Evolutionary conservation across 2,329 filamentous ascomycete genomes (phyloP), one percentile per base, ranked within the genome.

Genomic region (Fusarium sp.): DNA sequence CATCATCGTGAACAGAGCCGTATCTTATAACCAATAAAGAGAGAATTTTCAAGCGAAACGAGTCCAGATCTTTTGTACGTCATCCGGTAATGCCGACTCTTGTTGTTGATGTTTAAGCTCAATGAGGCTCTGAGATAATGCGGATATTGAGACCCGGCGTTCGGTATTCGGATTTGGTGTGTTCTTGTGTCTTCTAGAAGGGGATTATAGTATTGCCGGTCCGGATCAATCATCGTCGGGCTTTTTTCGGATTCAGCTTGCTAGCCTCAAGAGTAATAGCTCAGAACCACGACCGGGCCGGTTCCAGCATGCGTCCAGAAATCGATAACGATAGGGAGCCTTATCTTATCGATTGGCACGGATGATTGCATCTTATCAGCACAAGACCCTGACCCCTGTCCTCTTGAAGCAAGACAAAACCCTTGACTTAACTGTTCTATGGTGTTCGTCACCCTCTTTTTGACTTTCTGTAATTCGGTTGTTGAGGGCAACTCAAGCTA

Each of bases 101-200:
- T 54, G 49, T 52, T 52, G 49, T 39, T 29, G 23, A 27, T 54
- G 33, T 54, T 39, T 27, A 39, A 54, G 33, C 49, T 54, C 23
- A 27, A n/a, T 54, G 49, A 54, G 49, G 49, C 49, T 54, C 49
- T 54, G 49, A 27, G 33, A 54, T 39, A 54, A 39, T 27, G 19
- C 33, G 33, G 31, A 39, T 29, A 39, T 29, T 39, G 23, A 29
- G 49, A 4, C 49, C 33, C 49, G 49, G 49, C 49, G 33, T 54
- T 54, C 49, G 49, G 49, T 27, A 18, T 54, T 54, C 49, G 49
- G 49, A 54, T 54, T 54, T 54, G 49, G 33, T 54, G 33, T 38
- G 19, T 54, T 39, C 33, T 5, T 54, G 33, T 21, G 25, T n/a
- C 49, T 54, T 54, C 49, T 54, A 54, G 33, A 54, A 54, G 19